A percentile compares a stretch with the other conserved stretches of the same genome.
Conservation (phyloP, 2,329 filamentous ascomycete species). For the Pseudogymnoascus sp. region DNA sequence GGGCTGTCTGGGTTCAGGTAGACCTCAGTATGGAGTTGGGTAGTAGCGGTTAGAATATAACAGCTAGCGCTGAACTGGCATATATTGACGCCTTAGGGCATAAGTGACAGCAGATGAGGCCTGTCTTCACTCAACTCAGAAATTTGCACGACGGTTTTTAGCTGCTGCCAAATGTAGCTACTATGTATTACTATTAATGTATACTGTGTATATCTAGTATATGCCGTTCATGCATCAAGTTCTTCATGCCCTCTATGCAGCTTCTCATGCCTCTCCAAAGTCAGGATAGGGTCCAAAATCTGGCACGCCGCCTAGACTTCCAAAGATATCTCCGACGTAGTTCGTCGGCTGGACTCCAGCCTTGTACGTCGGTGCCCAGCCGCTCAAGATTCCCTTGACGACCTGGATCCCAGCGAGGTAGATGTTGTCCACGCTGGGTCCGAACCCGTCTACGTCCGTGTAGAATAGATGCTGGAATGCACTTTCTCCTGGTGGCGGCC, state of each 20-base stretch:
- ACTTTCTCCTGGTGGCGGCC: constrained; percentile 51
- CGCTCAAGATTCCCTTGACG: constrained; percentile 52
- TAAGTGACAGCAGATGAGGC: neutral
- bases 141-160: neutral
- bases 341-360: constrained; percentile 51
- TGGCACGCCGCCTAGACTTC: constrained; percentile 56
- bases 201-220: neutral
- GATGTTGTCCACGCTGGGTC: constrained; percentile 57
- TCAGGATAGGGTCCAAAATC: constrained; percentile 50
- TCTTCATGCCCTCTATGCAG: neutral
- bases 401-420: constrained; percentile 60
- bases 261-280: neutral
- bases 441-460: constrained; percentile 55
- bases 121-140: neutral
- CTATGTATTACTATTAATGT: neutral
- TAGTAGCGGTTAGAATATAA: too few species aligned
- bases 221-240: neutral
- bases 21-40: too few species aligned
- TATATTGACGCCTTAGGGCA: neutral
- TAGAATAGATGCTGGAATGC: constrained; percentile 53
- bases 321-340: constrained; percentile 66
- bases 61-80: neutral
- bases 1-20: too few species aligned
- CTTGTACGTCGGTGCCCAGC: constrained; percentile 53
- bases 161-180: neutral